These are phyloP conservation scores for Exserohilum turcica DNA, from an alignment of 2,329 filamentous ascomycete species.

Conservation along the genomic window DNA sequence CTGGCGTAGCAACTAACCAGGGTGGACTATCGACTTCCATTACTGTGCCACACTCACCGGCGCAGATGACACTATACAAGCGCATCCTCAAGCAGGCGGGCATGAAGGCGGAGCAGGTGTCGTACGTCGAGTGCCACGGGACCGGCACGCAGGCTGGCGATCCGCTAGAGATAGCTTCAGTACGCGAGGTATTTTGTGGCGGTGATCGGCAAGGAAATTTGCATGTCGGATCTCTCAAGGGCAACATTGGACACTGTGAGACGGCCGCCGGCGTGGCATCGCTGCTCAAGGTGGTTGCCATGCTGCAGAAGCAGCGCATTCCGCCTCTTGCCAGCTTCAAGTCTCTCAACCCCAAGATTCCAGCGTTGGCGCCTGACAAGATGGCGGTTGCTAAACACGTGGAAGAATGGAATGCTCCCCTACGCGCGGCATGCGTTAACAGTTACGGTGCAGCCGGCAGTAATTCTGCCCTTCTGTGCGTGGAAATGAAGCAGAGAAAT, in stretches of 20 bases:
- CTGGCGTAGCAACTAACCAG: slow-evolving; percentile 20
- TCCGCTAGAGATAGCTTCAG: slow-evolving; percentile 18
- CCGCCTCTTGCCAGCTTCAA: slow-evolving; percentile 23
- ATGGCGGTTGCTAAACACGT: slow-evolving; percentile 10
- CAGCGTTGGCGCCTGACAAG: slow-evolving; percentile 11
- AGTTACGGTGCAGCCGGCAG: slow-evolving; percentile 46
- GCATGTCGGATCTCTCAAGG: slow-evolving; percentile 43
- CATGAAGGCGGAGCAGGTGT: slow-evolving; percentile 14
- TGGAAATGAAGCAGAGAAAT: slow-evolving; percentile 1
- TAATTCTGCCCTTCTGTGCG: slow-evolving; percentile 23
- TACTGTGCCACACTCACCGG: slow-evolving; percentile 19
- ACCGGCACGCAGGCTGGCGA: slow-evolving; percentile 27
- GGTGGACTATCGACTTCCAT: slow-evolving; percentile 16
- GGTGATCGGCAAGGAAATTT: slow-evolving; percentile 1
- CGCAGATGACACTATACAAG: slow-evolving; percentile 20
- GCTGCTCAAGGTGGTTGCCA: slow-evolving; percentile 28
- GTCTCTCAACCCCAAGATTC: slow-evolving; percentile 26
- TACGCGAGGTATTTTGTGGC: slow-evolving; percentile 13
- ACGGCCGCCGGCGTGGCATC: slow-evolving; percentile 40
- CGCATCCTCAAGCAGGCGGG: slow-evolving; percentile 13
- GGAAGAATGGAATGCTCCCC: slow-evolving; percentile 8
- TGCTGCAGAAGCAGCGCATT: slow-evolving; percentile 20
- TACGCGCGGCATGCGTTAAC: slow-evolving; percentile 41
- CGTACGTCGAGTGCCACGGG: slow-evolving; percentile 24
- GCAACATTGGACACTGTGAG: slow-evolving; percentile 44